Evolutionary conservation across 163 green algal genomes (phyloP), one percentile per base, ranked within the genome.

Genomic region (Prototheca wickerhamii): DNA sequence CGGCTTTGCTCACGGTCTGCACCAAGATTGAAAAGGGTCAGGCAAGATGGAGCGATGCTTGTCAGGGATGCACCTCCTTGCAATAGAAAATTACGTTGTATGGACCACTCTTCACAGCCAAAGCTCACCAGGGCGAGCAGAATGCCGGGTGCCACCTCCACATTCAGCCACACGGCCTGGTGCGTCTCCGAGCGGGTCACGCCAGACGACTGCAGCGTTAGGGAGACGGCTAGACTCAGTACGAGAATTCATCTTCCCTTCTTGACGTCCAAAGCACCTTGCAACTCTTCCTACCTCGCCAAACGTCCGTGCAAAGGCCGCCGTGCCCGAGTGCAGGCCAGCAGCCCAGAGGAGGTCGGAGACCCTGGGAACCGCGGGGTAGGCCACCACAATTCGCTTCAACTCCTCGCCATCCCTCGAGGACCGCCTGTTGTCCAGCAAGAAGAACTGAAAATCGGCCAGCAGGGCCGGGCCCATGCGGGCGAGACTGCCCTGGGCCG

Each of bases 381-480:
- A 67, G 12, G 46, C 65, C 4, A 44, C 71, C 60, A 78, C 28
- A 50, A 78, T 32, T 35, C 71, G 74, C 29, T 71, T 49, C 6
- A 60, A 12, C 44, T 78, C 65, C 25, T 40, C 7, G 7, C 70
- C 70, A n/a, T n/a, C n/a, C n/a, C n/a, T n/a, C n/a, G n/a, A n/a
- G n/a, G n/a, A n/a, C n/a, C n/a, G n/a, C n/a, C n/a, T n/a, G n/a
- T n/a, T n/a, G n/a, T n/a, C n/a, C n/a, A n/a, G n/a, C n/a, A n/a
- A n/a, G n/a, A n/a, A n/a, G n/a, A n/a, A n/a, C n/a, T n/a, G n/a
- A n/a, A n/a, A n/a, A n/a, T n/a, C n/a, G n/a, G n/a, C n/a, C n/a
- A n/a, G n/a, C n/a, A n/a, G n/a, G n/a, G n/a, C n/a, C n/a, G n/a
- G n/a, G n/a, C n/a, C n/a, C n/a, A n/a, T n/a, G n/a, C n/a, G n/a